Base-by-base conservation (phyloP, 768 basidiomycete species). In the Pisolithus orientalis region DNA sequence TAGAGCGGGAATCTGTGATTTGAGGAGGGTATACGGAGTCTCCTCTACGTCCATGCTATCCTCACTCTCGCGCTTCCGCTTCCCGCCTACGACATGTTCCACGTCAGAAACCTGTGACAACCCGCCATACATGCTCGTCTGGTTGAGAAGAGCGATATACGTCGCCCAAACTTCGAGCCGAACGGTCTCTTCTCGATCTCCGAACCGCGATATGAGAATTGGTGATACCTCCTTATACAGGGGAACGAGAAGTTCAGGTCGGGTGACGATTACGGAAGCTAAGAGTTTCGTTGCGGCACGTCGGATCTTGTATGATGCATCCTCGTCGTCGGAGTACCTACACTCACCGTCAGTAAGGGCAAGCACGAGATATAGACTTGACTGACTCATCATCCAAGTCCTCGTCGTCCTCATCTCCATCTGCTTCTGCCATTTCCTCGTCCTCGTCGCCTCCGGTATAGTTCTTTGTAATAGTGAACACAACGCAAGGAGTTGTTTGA, bases 281-380 rank as follows among this genome's bases (percentile, higher is more conserved):
- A 98, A 77, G 4, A 98, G 75, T 66, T 97, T 97, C 16, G 94
- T 92, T 6, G 96, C 87, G 6, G 91, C 86, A 43, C 96, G 84
- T 57, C 96, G 87, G 52, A 96, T 91, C 69, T 97, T 97, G 80
- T 96, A 98, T 0, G 95, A 97, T 10, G 89, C 90, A 63, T 99
- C 96, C 67, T 98, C 96, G 53, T 99, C 96, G 60, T 99, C 96
- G 6, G 92, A 93, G 67, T 96, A 97, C 57, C 91, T 94, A 57
- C 13, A 5, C 27, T 9, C 49, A 37, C 25, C 29, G 43, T 56
- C 42, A 46, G 13, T 49, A 37, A 51, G 11, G 47, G 17, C 7
- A 27, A 21, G 10, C 4, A 37, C 0, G 8, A 34, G 2, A 6
- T 9, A 53, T 17, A 16, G 2, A 25, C 39, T 31, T 16, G 11